Percentiles rank a stretch among this genome's conserved stretches.
Conservation (phyloP, 164 flowering plant species). For the Buxus sempervirens region DNA sequence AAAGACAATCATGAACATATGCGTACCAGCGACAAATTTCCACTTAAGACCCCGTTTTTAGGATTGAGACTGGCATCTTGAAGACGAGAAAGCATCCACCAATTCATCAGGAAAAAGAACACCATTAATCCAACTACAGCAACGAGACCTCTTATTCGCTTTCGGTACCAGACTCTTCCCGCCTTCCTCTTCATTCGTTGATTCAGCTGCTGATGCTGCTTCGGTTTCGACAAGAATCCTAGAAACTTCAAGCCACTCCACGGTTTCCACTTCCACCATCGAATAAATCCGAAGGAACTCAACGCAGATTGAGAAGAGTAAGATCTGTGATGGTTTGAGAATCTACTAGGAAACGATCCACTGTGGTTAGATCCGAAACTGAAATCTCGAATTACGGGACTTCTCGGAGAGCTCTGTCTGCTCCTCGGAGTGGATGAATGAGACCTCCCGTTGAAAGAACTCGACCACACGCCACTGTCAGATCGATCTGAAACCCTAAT, state of each 20-base stretch:
- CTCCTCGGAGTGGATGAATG: conserved; percentile 32
- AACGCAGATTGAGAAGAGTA: neutral
- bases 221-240: conserved; percentile 6
- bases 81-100: conserved; percentile 67
- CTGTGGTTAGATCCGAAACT: conserved; percentile 11
- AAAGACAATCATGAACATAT: conserved; percentile 15
- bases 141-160: conserved; percentile 27
- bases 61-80: conserved; percentile 27
- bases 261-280: neutral
- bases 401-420: conserved; percentile 33
- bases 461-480: conserved; percentile 15
- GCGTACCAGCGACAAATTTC: conserved; percentile 38
- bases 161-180: conserved; percentile 39
- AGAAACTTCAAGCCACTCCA: conserved; percentile 1
- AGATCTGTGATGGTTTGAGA: conserved; percentile 12
- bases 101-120: conserved; percentile 54
- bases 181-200: conserved; percentile 31
- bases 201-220: conserved; percentile 9
- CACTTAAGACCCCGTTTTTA: conserved; percentile 14
- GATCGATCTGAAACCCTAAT: conserved; percentile 20
- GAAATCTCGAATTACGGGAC: conserved; percentile 11
- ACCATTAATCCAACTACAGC: conserved; percentile 37
- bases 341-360: conserved; percentile 18
- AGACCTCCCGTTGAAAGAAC: conserved; percentile 20
- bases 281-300: neutral